Base-by-base conservation (phyloP, 257 asterid genomes). In the Petunia secreta region DNA sequence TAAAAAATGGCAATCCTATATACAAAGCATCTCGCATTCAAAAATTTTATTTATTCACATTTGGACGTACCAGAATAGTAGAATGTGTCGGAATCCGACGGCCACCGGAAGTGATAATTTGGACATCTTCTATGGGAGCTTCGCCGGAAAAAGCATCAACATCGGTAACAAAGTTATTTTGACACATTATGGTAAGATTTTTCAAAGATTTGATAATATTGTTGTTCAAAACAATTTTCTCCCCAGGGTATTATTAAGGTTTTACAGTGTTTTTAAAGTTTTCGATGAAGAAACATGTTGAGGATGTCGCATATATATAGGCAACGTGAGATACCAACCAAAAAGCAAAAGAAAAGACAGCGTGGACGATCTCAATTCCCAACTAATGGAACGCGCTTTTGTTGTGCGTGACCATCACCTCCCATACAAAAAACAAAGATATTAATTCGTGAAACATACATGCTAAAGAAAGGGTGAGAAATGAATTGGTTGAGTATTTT, bases 1-100 rank as follows among this genome's bases (percentile, higher is more conserved):
- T 25, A 25, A 25, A 25, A 25, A 25, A 25, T 25, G 25, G 25
- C 25, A 25, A 25, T 25, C 25, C 25, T 25, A 25, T 25, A 25
- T 25, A 25, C 25, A 25, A 25, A 25, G 25, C 25, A 25, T 25
- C 25, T 25, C 25, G 25, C 25, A 25, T 25, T 25, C 25, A 25
- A 25, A 71, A 48, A 10, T 4, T 65, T 34, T 2, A 48, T n/a
- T 71, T 11, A 73, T 6, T 73, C 44, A 73, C 39, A 25, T 59
- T 16, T 59, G 2, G 65, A 8, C 78, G 63, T 90, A 95, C 99
- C 91, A 95, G 83, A 48, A 95, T 85, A 84, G 83, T 83, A 6
- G 96, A 88, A 85, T 91, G 93, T 75, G 92, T 93, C 40, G 97
- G 94, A 14, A 95, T 90, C 40, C 89, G 86, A 1, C 46, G 59